Evolutionary conservation across 768 basidiomycete genomes (phyloP).

Genomic region (Podaxis mareebaensis): DNA sequence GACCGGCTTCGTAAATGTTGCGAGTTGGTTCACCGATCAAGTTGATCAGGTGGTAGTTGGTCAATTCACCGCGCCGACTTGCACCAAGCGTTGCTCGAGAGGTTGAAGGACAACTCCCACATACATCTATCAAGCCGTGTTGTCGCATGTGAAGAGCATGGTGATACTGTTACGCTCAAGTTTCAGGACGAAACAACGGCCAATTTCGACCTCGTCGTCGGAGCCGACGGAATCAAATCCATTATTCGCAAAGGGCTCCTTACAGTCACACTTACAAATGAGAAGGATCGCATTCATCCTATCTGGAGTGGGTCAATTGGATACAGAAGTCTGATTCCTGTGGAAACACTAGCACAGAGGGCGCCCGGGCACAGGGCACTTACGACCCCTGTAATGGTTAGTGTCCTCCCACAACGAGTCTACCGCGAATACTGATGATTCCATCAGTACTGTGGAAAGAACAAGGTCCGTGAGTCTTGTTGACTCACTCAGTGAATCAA

Average conservation of each 20-base stretch:
- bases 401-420: not conserved
- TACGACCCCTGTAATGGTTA: slow-evolving; percentile 24
- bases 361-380: slow-evolving; percentile 25
- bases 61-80: slow-evolving; percentile 54
- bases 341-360: slow-evolving; percentile 27
- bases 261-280: slow-evolving; percentile 15
- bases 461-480: slow-evolving; percentile 22
- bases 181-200: slow-evolving; percentile 49
- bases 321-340: slow-evolving; percentile 39
- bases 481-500: slow-evolving; percentile 16
- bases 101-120: slow-evolving; percentile 34
- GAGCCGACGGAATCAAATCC: slow-evolving; percentile 39
- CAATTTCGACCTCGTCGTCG: slow-evolving; percentile 49
- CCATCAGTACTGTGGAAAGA: slow-evolving; percentile 32
- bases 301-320: slow-evolving; percentile 41
- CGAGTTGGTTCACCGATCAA: not conserved
- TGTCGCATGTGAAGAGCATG: slow-evolving; percentile 35
- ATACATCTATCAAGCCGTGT: slow-evolving; percentile 45
- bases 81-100: slow-evolving; percentile 42
- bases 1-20: not conserved
- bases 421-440: not conserved
- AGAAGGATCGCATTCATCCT: slow-evolving; percentile 26
- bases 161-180: slow-evolving; percentile 24
- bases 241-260: slow-evolving; percentile 30
- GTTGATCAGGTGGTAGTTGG: slow-evolving; percentile 12